Percentiles rank a stretch among this genome's conserved stretches.
Evolutionary conservation across 2,329 filamentous ascomycete genomes (phyloP).

Genomic region (Diaporthe humulicola): DNA sequence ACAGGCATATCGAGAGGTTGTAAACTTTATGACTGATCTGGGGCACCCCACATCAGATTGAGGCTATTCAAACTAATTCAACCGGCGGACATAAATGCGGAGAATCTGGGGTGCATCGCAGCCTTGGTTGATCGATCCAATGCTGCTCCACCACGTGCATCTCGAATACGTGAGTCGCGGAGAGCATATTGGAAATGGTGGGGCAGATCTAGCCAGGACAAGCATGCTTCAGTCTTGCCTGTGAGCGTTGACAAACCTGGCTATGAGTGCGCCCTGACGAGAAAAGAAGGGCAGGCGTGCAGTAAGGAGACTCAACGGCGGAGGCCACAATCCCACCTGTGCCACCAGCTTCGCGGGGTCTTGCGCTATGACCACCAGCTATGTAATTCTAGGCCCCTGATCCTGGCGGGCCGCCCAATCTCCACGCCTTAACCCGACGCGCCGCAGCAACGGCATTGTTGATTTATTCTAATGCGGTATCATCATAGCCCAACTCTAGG

Average conservation of each 20-base stretch:
- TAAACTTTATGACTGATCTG: neutral
- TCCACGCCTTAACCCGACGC: neutral
- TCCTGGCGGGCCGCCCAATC: neutral
- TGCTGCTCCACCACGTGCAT: constrained; percentile 13
- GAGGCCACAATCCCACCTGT: too few relatives aligned
- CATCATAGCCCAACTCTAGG: neutral
- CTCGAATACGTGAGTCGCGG: neutral
- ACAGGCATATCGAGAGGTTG: constrained; percentile 14
- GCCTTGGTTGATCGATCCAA: constrained; percentile 6
- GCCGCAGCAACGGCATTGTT: constrained; percentile 27
- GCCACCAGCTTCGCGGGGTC: too few relatives aligned
- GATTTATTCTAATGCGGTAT: neutral
- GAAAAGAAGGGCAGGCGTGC: neutral
- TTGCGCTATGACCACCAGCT: constrained; percentile 38
- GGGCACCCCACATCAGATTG: constrained; percentile 26
- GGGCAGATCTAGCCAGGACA: neutral
- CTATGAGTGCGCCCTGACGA: neutral
- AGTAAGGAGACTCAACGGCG: neutral
- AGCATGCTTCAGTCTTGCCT: neutral
- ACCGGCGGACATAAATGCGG: constrained; percentile 34
- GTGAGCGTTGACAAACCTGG: neutral
- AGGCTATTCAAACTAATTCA: constrained; percentile 34
- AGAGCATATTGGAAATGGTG: neutral
- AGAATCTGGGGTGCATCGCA: constrained; percentile 36
- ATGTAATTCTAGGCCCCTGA: constrained; percentile 21